Evolutionary conservation across 1,284 basidiomycete genomes (phyloP).

Genomic region (Ustilago lituana): DNA sequence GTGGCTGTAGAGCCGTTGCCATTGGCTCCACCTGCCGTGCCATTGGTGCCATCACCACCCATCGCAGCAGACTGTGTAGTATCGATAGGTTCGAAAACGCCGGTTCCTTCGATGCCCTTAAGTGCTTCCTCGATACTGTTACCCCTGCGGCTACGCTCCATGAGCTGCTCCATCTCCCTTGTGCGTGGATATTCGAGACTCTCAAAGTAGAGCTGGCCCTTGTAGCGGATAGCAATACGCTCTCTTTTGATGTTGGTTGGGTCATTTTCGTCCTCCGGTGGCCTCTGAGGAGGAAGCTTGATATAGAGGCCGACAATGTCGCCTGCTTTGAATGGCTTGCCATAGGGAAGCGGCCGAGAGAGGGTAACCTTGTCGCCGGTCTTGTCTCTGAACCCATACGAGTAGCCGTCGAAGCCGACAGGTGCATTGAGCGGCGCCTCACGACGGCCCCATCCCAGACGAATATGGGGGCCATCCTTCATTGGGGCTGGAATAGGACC

Average conservation of each 20-base stretch:
- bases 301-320: slow-evolving; percentile 95
- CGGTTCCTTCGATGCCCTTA: slow-evolving; percentile 36
- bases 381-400: slow-evolving; percentile 89
- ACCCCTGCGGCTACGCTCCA: slow-evolving; percentile 67
- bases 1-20: neutral
- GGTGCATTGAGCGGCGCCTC: slow-evolving; percentile 93
- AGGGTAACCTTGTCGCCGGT: slow-evolving; percentile 89
- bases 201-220: slow-evolving; percentile 96
- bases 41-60: slow-evolving; percentile 5
- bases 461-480: slow-evolving; percentile 78
- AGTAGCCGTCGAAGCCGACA: slow-evolving; percentile 91
- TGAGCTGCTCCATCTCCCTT: slow-evolving; percentile 87
- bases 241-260: slow-evolving; percentile 59
- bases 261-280: slow-evolving; percentile 34
- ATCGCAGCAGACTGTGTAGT: neutral
- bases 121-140: slow-evolving; percentile 39
- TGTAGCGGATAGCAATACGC: slow-evolving; percentile 81
- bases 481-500: slow-evolving; percentile 43
- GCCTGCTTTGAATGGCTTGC: slow-evolving; percentile 76
- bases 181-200: slow-evolving; percentile 85
- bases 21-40: slow-evolving; percentile 3
- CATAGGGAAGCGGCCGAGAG: slow-evolving; percentile 81
- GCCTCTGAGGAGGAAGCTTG: slow-evolving; percentile 74
- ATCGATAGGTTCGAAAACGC: slow-evolving; percentile 24
- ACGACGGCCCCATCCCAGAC: slow-evolving; percentile 88